phyloP scores from a whole-genome alignment of 148 eudicot genomes.

The Rheum nobile region DNA sequence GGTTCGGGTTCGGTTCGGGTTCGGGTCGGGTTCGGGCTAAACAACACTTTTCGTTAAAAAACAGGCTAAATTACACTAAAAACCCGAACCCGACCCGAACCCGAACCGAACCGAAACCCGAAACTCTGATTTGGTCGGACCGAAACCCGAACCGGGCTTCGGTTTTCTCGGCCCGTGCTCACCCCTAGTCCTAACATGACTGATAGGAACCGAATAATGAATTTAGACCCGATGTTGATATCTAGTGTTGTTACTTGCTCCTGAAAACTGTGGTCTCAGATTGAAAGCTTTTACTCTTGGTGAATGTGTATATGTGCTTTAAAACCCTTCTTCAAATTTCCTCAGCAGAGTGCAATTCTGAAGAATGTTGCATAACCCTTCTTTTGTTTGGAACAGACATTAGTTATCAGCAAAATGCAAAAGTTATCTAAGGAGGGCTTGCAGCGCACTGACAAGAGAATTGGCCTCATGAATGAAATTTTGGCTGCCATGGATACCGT shows the following conservation, averaged over 20 bases:
- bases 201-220: no score
- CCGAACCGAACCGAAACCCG: no score
- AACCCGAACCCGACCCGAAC: no score
- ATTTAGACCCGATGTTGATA: no score
- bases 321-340: neutral
- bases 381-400: conserved; percentile 32
- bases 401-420: conserved; percentile 66
- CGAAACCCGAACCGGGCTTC: no score
- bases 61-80: no score
- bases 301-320: neutral
- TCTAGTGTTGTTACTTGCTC: neutral
- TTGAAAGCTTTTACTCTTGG: neutral
- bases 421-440: conserved; percentile 65
- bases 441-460: conserved; percentile 84
- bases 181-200: no score
- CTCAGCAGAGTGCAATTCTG: neutral
- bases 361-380: neutral
- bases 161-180: no score
- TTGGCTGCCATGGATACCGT: conserved; percentile 97
- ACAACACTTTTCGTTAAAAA: no score
- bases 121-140: no score
- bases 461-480: conserved; percentile 95
- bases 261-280: neutral
- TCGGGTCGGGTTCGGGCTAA: no score
- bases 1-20: no score